A percentile compares a stretch with the other conserved stretches of the same genome.
Conservation (phyloP, 2,329 filamentous ascomycete species). For the Claviceps lovelessii region DNA sequence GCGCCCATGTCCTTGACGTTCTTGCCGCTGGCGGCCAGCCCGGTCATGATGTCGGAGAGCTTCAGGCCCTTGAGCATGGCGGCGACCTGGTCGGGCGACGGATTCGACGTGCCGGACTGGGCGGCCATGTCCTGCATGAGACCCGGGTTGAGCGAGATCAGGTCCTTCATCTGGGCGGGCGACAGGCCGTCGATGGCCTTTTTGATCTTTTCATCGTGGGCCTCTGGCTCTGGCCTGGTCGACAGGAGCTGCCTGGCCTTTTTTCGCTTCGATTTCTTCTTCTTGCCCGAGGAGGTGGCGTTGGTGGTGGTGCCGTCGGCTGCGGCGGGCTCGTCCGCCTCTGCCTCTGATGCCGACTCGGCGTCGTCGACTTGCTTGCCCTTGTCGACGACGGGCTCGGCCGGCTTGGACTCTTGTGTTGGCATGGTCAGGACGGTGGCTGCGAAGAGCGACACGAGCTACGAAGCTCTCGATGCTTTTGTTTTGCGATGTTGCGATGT, state of each 20-base stretch:
- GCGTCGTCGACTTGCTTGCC: slow-evolving; percentile 28
- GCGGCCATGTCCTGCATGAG: slow-evolving; percentile 44
- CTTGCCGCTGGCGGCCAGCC: slow-evolving; percentile 63
- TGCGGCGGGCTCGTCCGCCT: slow-evolving; percentile 29
- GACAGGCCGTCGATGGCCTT: slow-evolving; percentile 40
- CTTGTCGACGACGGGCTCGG: slow-evolving; percentile 38
- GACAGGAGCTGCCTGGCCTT: slow-evolving; percentile 37
- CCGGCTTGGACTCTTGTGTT: slow-evolving; percentile 48
- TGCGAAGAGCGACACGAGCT: not conserved
- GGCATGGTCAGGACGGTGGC: slow-evolving; percentile 20
- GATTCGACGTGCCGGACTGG: slow-evolving; percentile 22
- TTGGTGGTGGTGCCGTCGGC: slow-evolving; percentile 19
- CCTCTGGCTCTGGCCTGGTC: slow-evolving; percentile 21
- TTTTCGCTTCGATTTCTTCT: slow-evolving; percentile 50
- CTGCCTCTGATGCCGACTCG: slow-evolving; percentile 34
- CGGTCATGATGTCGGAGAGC: slow-evolving; percentile 59
- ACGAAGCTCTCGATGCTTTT: not conserved
- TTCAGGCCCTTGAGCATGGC: slow-evolving; percentile 47
- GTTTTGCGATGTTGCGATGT: too few species aligned
- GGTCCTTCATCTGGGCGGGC: slow-evolving; percentile 44
- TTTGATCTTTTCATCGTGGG: slow-evolving; percentile 24
- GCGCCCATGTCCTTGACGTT: slow-evolving; percentile 92
- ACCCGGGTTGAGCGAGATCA: slow-evolving; percentile 59
- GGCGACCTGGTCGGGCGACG: slow-evolving; percentile 28
- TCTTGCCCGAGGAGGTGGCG: slow-evolving; percentile 12